Percentiles rank a stretch among this genome's conserved stretches.
Conservation (phyloP, 164 flowering plant species). For the Chimonanthus praecox region DNA sequence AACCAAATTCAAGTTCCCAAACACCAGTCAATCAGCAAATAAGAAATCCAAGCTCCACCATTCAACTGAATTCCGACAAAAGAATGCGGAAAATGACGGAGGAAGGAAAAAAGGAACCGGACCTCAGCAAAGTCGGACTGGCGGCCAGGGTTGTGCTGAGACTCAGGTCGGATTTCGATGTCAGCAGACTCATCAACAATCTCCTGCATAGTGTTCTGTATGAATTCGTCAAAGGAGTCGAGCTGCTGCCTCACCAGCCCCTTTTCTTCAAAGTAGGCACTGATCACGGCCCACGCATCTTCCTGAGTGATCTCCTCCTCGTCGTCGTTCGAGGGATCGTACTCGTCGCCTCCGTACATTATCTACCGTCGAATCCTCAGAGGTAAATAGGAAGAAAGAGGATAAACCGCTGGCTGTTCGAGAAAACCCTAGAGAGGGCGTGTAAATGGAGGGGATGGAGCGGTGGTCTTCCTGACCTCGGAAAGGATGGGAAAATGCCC, state of each 20-base stretch:
- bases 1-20: too few relatives aligned
- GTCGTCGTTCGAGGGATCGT: slow-evolving; percentile 39
- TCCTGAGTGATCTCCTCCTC: slow-evolving; percentile 95
- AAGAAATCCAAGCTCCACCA: neutral
- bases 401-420: too few relatives aligned
- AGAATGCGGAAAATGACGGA: neutral
- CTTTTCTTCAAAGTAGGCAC: slow-evolving; percentile 93
- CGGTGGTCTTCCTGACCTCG: too few relatives aligned
- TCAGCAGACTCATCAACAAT: slow-evolving; percentile 95
- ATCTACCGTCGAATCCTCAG: neutral
- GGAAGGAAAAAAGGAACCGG: slow-evolving; percentile 22
- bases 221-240: slow-evolving; percentile 96
- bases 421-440: too few relatives aligned
- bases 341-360: slow-evolving; percentile 37
- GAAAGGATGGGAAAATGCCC: too few relatives aligned
- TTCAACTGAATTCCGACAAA: too few relatives aligned
- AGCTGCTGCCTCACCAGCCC: slow-evolving; percentile 95
- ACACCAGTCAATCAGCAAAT: neutral
- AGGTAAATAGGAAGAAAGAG: too few relatives aligned
- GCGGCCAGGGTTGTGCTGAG: slow-evolving; percentile 95
- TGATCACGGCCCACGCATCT: slow-evolving; percentile 97
- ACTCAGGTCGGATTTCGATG: slow-evolving; percentile 95
- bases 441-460: too few relatives aligned
- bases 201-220: slow-evolving; percentile 98
- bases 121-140: slow-evolving; percentile 91